Evolutionary conservation across 2,329 filamentous ascomycete genomes (phyloP).

Genomic region (Gnomoniopsis sp.): DNA sequence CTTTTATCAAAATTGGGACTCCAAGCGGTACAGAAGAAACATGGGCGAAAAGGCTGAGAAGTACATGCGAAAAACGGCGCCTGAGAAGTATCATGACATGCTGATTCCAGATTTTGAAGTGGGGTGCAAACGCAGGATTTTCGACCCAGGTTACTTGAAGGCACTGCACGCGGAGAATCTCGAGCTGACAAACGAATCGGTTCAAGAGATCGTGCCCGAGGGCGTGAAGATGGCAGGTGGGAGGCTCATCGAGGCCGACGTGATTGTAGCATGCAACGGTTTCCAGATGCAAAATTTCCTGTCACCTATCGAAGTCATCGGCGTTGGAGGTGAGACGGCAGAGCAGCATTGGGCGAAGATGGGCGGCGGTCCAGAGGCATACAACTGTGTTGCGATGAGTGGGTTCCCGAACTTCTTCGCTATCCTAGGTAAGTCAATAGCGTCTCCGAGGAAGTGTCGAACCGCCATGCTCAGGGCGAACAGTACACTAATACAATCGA

Average conservation of each 20-base stretch:
- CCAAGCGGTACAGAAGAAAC: constrained; percentile 31
- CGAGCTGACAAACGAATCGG: constrained; percentile 42
- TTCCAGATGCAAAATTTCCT: constrained; percentile 55
- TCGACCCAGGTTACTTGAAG: constrained; percentile 53
- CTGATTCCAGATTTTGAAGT: constrained; percentile 60
- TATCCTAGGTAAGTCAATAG: constrained; percentile 41
- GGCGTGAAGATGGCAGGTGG: constrained; percentile 35
- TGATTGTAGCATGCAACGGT: constrained; percentile 60
- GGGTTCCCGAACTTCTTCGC: constrained; percentile 66
- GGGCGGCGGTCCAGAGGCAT: constrained; percentile 57
- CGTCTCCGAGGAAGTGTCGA: not conserved
- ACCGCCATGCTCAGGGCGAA: not conserved
- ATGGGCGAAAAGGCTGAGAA: constrained; percentile 36
- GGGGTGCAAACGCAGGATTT: constrained; percentile 63
- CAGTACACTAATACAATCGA: not conserved
- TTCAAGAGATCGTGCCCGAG: constrained; percentile 43
- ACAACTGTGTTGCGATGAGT: constrained; percentile 54
- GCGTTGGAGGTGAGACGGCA: constrained; percentile 45
- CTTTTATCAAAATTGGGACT: constrained; percentile 39
- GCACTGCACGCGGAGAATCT: constrained; percentile 48
- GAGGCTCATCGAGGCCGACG: constrained; percentile 47
- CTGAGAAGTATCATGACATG: constrained; percentile 58
- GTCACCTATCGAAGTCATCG: constrained; percentile 49
- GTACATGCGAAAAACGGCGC: constrained; percentile 42
- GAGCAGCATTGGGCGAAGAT: constrained; percentile 54